A percentile compares a stretch with the other conserved stretches of the same genome.
Conservation (phyloP, 495 filamentous ascomycete species). For the Pseudoneurospora amorphoporcata region DNA sequence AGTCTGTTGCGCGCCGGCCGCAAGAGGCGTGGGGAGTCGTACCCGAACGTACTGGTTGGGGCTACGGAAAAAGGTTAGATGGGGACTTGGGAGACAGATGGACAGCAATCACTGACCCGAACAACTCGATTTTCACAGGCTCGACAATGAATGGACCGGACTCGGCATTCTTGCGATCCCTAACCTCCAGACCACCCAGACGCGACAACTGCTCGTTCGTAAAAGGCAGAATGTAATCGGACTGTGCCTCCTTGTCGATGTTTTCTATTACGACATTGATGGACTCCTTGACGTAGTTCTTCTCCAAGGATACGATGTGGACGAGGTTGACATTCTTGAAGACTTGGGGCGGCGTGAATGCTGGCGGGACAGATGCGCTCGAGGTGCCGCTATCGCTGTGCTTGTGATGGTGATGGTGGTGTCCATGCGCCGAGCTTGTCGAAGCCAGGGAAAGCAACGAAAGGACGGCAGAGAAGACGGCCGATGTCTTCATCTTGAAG, state of each 20-base stretch:
- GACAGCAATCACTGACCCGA: constrained; percentile 39
- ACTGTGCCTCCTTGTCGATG: constrained; percentile 57
- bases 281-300: constrained; percentile 76
- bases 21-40: constrained; percentile 61
- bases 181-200: constrained; percentile 80
- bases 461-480: constrained; percentile 38
- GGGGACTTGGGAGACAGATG: not conserved
- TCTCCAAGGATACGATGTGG: constrained; percentile 83
- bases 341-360: constrained; percentile 77
- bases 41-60: constrained; percentile 77
- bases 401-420: not conserved
- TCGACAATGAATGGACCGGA: constrained; percentile 58
- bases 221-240: constrained; percentile 84
- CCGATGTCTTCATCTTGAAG: constrained; percentile 45
- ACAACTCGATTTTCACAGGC: constrained; percentile 50
- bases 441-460: constrained; percentile 34
- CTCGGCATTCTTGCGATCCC: constrained; percentile 71
- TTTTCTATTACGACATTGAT: constrained; percentile 95
- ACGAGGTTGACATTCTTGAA: constrained; percentile 90
- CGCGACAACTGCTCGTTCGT: constrained; percentile 58
- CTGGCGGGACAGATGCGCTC: constrained; percentile 43
- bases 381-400: constrained; percentile 22
- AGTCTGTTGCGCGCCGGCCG: constrained; percentile 66
- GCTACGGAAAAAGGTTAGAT: constrained; percentile 33
- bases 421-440: constrained; percentile 24